Base-by-base conservation (phyloP, 495 filamentous ascomycete species). In the Trichoderma erinaceum region DNA sequence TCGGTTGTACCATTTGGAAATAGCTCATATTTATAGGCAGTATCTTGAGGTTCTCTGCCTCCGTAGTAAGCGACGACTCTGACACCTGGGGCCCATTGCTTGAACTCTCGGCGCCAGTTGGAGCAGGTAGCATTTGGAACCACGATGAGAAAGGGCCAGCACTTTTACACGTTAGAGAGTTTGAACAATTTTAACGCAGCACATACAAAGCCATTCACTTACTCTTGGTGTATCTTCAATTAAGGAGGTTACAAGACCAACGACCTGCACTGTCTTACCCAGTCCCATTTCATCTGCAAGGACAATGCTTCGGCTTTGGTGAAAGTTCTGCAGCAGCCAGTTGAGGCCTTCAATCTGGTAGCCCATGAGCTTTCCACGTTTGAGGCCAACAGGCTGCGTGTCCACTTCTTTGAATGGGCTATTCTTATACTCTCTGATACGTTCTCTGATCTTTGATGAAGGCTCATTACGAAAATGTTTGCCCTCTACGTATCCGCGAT, bases 231-330 rank as follows among this genome's bases (percentile, higher is more conserved):
- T 75, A 38, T 91, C 87, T 70, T 90, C 82, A 38, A 90, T 84
- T n/a, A 99, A 76, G 16, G 90, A 86, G 11, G 90, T 86, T 11
- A 99, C 79, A 65, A 96, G 85, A 3, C 87, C 87, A 67, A 99
- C 93, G 65, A 97, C 86, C 75, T 99, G 96, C 63, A 99, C 90
- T 0, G 96, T 99, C 81, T 99, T 99, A 32, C 96, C 96, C 12
- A 99, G 86, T 5, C 96, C 96, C 96, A 99, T 99, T 75, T 99
- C 96, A 72, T 99, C 96, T 2, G 96, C 96, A 3, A 99, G 85
- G 72, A 99, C 95, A n/a, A 90, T 89, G 72, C 96, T 98, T 69
- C 90, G 84, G 69, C 88, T 81, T 63, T 85, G 79, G 69, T 90
- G 86, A 81, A 92, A 97, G 74, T 92, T 93, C 75, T 92, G 97